Percentiles rank a stretch among this genome's conserved stretches.
Conservation (phyloP, 2,329 filamentous ascomycete species). For the Colletotrichum graminicola region DNA sequence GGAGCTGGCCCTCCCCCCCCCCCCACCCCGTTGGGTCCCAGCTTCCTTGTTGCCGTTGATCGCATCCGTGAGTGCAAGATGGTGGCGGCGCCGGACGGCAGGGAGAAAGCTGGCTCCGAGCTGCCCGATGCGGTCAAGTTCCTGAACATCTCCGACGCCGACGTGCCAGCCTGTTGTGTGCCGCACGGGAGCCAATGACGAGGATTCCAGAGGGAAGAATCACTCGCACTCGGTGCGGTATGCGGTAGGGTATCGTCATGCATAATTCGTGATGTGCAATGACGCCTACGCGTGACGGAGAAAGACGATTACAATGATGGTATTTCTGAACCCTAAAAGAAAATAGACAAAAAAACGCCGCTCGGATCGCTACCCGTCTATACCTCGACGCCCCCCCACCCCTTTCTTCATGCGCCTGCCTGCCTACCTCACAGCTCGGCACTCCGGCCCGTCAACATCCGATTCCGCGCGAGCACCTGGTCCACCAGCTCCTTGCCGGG, state of each 20-base stretch:
- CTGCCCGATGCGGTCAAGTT: background rate
- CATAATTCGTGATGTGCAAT: background rate
- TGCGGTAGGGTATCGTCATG: background rate
- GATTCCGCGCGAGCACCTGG: slow-evolving; percentile 57
- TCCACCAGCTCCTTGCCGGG: slow-evolving; percentile 59
- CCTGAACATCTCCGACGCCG: background rate
- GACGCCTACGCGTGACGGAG: background rate
- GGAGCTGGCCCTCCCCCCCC: background rate
- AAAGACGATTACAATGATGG: background rate
- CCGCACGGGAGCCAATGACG: background rate
- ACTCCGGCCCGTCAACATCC: slow-evolving; percentile 43
- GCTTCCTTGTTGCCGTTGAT: background rate
- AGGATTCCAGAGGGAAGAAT: background rate
- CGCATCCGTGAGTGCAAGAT: background rate
- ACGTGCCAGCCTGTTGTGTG: background rate
- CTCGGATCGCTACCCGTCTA: background rate
- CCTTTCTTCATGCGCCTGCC: no score
- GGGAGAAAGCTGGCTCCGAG: background rate
- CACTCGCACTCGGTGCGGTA: background rate
- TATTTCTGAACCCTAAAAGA: background rate
- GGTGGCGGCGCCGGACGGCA: background rate
- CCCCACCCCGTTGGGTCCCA: background rate
- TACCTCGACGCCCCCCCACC: no score
- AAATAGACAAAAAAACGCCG: background rate
- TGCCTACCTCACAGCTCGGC: slow-evolving; percentile 22